These are phyloP conservation scores for Diaporthe sp. DNA, from an alignment of 2,329 filamentous ascomycete genomes.

Conservation along the genomic window DNA sequence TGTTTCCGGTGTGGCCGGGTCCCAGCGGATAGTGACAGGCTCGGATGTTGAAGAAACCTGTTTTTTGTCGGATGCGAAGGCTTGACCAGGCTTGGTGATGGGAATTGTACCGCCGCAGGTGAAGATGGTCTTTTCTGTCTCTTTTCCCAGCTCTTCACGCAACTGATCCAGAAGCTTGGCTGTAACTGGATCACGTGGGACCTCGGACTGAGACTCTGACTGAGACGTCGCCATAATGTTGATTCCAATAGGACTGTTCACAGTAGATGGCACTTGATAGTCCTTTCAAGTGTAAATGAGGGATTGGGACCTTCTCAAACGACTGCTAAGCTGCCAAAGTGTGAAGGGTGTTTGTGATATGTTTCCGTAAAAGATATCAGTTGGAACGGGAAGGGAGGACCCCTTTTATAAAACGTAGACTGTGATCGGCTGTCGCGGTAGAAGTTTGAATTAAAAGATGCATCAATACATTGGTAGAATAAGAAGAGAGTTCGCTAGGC, in stretches of 20 bases:
- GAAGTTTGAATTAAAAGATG: too few relatives aligned
- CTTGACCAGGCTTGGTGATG: neutral
- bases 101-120: slow-evolving; percentile 41
- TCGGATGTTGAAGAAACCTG: neutral
- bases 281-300: too few relatives aligned
- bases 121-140: slow-evolving; percentile 28
- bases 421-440: neutral
- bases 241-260: neutral
- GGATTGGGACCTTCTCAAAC: too few relatives aligned
- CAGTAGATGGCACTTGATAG: neutral
- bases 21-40: slow-evolving; percentile 45
- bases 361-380: too few relatives aligned
- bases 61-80: neutral
- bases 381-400: too few relatives aligned
- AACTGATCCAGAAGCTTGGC: neutral
- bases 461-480: too few relatives aligned
- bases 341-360: too few relatives aligned
- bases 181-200: neutral
- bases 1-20: slow-evolving; percentile 17
- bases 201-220: neutral
- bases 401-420: neutral
- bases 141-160: slow-evolving; percentile 3
- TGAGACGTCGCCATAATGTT: slow-evolving; percentile 7
- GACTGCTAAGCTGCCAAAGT: too few relatives aligned
- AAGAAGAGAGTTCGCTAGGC: neutral